These are phyloP conservation scores for Xylaria bambusicola DNA, from an alignment of 495 filamentous ascomycete genomes.

Conservation along the genomic window DNA sequence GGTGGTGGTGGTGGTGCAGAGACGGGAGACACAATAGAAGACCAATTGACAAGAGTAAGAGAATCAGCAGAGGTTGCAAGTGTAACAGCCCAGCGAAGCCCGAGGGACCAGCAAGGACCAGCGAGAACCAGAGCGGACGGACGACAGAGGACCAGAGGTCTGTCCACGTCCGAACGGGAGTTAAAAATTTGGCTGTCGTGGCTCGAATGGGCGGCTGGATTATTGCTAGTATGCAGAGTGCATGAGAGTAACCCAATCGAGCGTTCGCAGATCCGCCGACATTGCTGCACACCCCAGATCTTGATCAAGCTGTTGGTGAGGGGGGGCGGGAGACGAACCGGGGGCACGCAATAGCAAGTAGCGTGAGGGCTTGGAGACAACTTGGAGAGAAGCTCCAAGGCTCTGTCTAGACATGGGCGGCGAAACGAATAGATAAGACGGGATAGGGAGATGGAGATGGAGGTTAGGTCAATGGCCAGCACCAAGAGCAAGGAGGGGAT, in stretches of 20 bases:
- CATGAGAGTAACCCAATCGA: slow-evolving; percentile 53
- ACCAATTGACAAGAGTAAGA: slow-evolving; percentile 33
- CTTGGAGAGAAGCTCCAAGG: not conserved
- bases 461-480: too few relatives aligned
- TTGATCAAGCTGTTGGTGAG: slow-evolving; percentile 15
- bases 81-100: slow-evolving; percentile 33
- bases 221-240: slow-evolving; percentile 52
- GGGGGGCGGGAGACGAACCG: slow-evolving; percentile 1
- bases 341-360: not conserved
- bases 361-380: too few relatives aligned
- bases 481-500: too few relatives aligned
- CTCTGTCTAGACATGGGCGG: not conserved
- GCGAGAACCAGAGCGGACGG: not conserved
- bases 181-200: slow-evolving; percentile 53
- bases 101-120: slow-evolving; percentile 29
- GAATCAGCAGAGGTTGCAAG: slow-evolving; percentile 25
- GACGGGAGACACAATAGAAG: not conserved
- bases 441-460: not conserved
- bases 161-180: slow-evolving; percentile 30
- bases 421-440: not conserved
- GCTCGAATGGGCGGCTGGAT: slow-evolving; percentile 60
- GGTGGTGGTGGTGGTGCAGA: slow-evolving; percentile 22
- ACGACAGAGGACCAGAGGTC: slow-evolving; percentile 19
- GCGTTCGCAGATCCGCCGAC: slow-evolving; percentile 41
- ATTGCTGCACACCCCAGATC: slow-evolving; percentile 23